A percentile compares a stretch with the other conserved stretches of the same genome.
These are phyloP conservation scores for Talaromyces borbonicus DNA, from an alignment of 495 filamentous ascomycete species.

Conservation along the genomic window DNA sequence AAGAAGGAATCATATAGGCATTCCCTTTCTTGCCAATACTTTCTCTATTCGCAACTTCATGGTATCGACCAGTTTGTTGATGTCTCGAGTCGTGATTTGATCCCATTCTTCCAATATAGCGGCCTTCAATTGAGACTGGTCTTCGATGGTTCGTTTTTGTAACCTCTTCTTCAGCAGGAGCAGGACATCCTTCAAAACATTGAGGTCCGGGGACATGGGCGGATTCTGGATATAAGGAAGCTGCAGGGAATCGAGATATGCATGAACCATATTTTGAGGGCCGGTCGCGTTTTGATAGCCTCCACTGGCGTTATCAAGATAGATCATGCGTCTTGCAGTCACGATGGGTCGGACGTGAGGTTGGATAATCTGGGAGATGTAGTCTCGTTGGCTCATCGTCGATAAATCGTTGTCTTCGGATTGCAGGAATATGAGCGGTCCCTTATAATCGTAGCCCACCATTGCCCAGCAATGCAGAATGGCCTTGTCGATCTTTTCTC, in stretches of 20 bases:
- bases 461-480: slow-evolving; percentile 9
- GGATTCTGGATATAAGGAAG: slow-evolving; percentile 8
- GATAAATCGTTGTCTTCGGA: neutral
- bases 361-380: slow-evolving; percentile 9
- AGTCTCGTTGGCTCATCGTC: slow-evolving; percentile 6
- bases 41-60: slow-evolving; percentile 10
- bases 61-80: slow-evolving; percentile 9
- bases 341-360: slow-evolving; percentile 8
- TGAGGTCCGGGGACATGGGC: slow-evolving; percentile 6
- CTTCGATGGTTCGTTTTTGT: slow-evolving; percentile 5
- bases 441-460: slow-evolving; percentile 10
- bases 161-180: slow-evolving; percentile 8
- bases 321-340: slow-evolving; percentile 1
- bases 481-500: slow-evolving; percentile 4
- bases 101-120: slow-evolving; percentile 10
- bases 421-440: slow-evolving; percentile 7
- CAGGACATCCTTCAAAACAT: slow-evolving; percentile 8
- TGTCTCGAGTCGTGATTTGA: slow-evolving; percentile 6
- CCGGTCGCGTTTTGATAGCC: neutral
- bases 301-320: slow-evolving; percentile 2
- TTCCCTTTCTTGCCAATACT: slow-evolving; percentile 5
- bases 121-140: slow-evolving; percentile 4
- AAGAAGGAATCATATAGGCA: slow-evolving; percentile 2
- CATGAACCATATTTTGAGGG: slow-evolving; percentile 7
- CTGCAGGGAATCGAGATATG: slow-evolving; percentile 8